Evolutionary conservation across 495 filamentous ascomycete genomes (phyloP), one percentile per base, ranked within the genome.

Genomic region (Penicillium waksmanii): DNA sequence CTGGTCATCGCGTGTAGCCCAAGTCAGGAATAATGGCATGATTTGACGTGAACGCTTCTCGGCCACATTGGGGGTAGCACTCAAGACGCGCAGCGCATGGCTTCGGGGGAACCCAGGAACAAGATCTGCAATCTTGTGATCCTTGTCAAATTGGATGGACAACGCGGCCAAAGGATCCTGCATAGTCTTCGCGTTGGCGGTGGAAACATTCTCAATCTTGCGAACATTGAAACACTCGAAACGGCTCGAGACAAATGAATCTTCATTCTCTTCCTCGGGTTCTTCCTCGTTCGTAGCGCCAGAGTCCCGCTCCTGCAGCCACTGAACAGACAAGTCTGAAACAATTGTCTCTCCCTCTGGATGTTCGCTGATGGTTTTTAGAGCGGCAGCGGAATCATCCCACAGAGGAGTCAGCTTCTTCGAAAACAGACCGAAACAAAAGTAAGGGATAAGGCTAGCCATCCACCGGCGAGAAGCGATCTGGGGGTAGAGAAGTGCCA

Each of bases 361-460:
- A 25, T 80, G 80, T 60, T 90, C 85, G 18, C 87, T 85, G 50
- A 98, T 87, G 25, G 87, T 81, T 62, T 89, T 89, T 67, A 98
- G 72, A 15, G 88, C 86, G 23, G 84, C 81, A 34, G 87, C 83
- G 15, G 89, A 86, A 61, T 96, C 91, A 61, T 96, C 91, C 89
- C 92, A 96, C 19, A 94, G 72, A 15, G 89, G 90, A 5, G 92
- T 79, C 55, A 96, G 77, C 60, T 87, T 90, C 51, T 94, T 86
- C 4, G 92, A 95, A 54, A 96, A 84, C 63, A 97, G 83, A 43
- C 93, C 94, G 68, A 97, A 97, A 65, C 90, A 88, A 63, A 92
- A 97, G 13, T 86, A 79, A 1, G 93, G 90, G 31, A 97, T 81
- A 6, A 93, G 80, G 62, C 79, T 80, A 33, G 83, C 75, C 65